These are phyloP conservation scores for Saturnispora galanensis DNA, from an alignment of 805 yeast genomes.

Conservation along the genomic window DNA sequence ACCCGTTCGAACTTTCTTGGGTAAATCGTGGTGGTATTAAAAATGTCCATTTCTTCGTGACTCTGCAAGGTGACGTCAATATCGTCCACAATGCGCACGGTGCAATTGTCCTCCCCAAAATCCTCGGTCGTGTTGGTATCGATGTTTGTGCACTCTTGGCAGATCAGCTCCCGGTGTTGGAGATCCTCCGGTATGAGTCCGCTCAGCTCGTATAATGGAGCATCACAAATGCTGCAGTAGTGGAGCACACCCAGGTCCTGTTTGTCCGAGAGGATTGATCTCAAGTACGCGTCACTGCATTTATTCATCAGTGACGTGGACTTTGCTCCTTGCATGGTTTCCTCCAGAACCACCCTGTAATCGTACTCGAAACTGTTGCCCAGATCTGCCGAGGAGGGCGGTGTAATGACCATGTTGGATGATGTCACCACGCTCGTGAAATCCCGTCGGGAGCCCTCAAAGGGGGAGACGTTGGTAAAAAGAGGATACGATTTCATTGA, in stretches of 20 bases:
- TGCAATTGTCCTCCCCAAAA: constrained; percentile 1
- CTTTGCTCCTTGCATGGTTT: constrained; percentile 12
- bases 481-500: neutral
- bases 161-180: constrained; percentile 43
- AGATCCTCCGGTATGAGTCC: constrained; percentile 22
- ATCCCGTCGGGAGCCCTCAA: neutral
- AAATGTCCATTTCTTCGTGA: neutral
- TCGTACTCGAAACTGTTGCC: constrained; percentile 3
- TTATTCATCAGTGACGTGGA: constrained; percentile 24
- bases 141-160: constrained; percentile 44
- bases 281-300: constrained; percentile 22
- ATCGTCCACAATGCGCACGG: constrained; percentile 6
- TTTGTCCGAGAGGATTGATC: constrained; percentile 15
- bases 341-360: constrained; percentile 10
- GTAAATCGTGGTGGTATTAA: neutral
- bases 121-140: neutral
- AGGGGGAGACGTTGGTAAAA: neutral
- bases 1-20: neutral
- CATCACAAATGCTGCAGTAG: constrained; percentile 61
- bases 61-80: constrained; percentile 7
- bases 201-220: constrained; percentile 57
- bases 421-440: neutral
- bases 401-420: constrained; percentile 7
- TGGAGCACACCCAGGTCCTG: constrained; percentile 20
- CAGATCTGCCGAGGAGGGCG: constrained; percentile 14